Conservation (phyloP, 2,329 filamentous ascomycete genomes). For the Harringtonia aguacate region DNA sequence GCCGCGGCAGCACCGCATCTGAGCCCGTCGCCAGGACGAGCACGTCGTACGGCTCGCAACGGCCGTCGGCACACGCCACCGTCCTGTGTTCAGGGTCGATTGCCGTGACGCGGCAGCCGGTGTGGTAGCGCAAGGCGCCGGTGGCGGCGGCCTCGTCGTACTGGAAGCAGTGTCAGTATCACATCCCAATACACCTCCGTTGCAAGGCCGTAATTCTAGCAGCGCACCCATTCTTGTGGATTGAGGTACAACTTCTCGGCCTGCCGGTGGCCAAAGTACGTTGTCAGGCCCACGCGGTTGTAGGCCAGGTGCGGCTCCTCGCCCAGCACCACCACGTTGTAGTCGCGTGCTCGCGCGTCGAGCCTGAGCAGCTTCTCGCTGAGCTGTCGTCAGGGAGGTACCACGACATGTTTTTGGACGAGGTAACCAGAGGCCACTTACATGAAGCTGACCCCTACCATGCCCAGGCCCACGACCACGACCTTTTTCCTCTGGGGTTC, state of each 20-base stretch:
- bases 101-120: conserved; percentile 62
- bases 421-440: conserved; percentile 31
- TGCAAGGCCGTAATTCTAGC: neutral
- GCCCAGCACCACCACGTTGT: conserved; percentile 74
- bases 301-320: conserved; percentile 84
- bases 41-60: conserved; percentile 60
- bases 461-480: conserved; percentile 79
- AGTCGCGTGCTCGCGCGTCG: conserved; percentile 64
- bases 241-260: conserved; percentile 87
- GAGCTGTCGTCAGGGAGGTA: conserved; percentile 2
- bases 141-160: conserved; percentile 58
- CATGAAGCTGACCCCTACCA: conserved; percentile 88
- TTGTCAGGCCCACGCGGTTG: conserved; percentile 81
- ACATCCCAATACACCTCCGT: no score
- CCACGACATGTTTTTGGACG: neutral
- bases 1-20: conserved; percentile 60
- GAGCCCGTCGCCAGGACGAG: conserved; percentile 81
- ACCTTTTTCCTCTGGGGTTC: conserved; percentile 47
- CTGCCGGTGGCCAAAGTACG: conserved; percentile 77
- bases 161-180: no score
- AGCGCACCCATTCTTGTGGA: conserved; percentile 63
- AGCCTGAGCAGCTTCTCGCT: conserved; percentile 86
- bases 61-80: conserved; percentile 59
- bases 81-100: conserved; percentile 54
- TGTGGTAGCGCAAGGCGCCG: conserved; percentile 58